Evolutionary conservation across 495 filamentous ascomycete species (phyloP), one percentile per base, ranked within the genome.

Genomic region (Elaphomyces granulatus): DNA sequence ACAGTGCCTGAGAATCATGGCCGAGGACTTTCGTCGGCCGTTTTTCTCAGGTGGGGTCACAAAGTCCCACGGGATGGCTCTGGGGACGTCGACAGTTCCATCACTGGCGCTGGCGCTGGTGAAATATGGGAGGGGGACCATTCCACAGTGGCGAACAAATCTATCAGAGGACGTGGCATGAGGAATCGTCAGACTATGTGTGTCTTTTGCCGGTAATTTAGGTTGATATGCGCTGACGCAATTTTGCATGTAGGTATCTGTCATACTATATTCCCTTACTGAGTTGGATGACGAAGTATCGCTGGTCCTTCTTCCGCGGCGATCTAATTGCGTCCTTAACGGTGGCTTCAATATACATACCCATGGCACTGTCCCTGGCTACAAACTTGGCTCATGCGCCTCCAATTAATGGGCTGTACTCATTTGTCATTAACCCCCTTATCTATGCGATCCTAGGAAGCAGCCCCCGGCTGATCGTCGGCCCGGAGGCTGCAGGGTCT

Each of bases 331-430:
- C 90, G 9, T 71, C 82, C 34, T 56, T 96, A 38, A 95, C 90
- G 2, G 78, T 99, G 60, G 85, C 88, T 1, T 94, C 87, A 10
- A 87, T 99, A 64, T 99, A 99, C 52, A 83, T 99, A 28, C 90
- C 90, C 18, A 95, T 99, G 88, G 79, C 88, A 0, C 72, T 99
- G 19, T 95, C 87, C 3, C 72, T 87, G 43, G 86, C 88, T n/a
- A 75, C 81, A 19, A 99, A 96, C 56, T 76, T 99, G 30, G 90
- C 80, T 4, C 88, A 96, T 51, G 75, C 94, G 12, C 87, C 88
- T 7, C 79, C 90, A 0, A 85, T 96, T 59, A 86, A 93, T 52
- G 90, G 90, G n/a, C 70, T 99, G 15, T 96, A 96, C 54, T 77
- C 78, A 19, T 99, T 95, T 52, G 84, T 90, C 36, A 79, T 95